Base-by-base conservation (phyloP, 2,329 filamentous ascomycete species). In the Pseudogymnoascus sp. region DNA sequence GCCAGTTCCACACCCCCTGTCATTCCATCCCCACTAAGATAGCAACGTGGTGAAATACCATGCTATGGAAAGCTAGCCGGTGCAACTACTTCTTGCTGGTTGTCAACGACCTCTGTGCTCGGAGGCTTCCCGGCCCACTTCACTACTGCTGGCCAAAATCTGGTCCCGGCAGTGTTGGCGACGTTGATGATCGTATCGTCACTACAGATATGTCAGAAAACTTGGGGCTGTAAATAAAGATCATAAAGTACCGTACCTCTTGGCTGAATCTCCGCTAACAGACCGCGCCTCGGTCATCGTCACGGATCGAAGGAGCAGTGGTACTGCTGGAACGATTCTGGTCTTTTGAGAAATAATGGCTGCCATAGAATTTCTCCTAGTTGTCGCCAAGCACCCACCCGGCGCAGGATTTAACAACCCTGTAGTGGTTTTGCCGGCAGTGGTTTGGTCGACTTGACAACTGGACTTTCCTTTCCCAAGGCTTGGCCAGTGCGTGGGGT, bases 401-500 rank as follows among this genome's bases (percentile, higher is more conserved):
- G 9, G n/a, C 5, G 28, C 28, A 14, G 47, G 47, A 7, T 53
- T 33, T 33, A 53, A 53, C n/a, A 35, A 14, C 6, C 14, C 25
- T 28, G 6, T 2, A 4, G 15, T 33, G 15, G n/a, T 8, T 14
- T 53, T 28, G 47, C 28, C n/a, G 15, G 1, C 6, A 33, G 47
- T 33, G 28, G 5, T 53, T 18, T 33, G 47, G 4, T 53, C 28
- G 28, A 7, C 33, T 3, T 14, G 47, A 7, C 28, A 41, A 4
- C 5, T 59, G 9, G 33, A 22, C 43, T 60, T 60, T 6, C n/a
- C 38, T 35, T 50, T 15, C 28, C 58, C 58, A 47, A 60, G 58
- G 22, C 30, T 47, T 20, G 58, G 58, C 58, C 58, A 60, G 22
- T 60, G 18, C 12, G 58, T 28, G 39, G 38, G 58, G 25, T 60